Base-by-base conservation (phyloP, 768 basidiomycete species). In the Paxillus involutus region DNA sequence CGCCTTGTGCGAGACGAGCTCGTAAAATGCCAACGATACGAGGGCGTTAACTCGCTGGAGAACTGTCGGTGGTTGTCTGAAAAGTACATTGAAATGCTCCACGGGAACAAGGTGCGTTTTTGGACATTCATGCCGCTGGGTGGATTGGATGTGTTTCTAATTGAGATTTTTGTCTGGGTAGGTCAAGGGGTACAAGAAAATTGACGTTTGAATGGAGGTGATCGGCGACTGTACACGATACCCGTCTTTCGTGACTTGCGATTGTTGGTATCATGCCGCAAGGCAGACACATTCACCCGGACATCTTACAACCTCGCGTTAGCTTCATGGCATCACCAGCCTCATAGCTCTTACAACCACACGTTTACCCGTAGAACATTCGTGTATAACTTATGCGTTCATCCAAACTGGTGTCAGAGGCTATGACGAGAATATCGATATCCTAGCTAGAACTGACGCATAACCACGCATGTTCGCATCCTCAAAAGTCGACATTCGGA, bases 11-110 rank as follows among this genome's bases (percentile, higher is more conserved):
- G 85, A 56, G 88, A 91, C 53, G 91, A 95, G 70, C 82, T 98
- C 51, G 79, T 83, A 53, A 94, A 91, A 72, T 98, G 95, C 75
- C 91, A 94, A 65, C 80, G 82, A 62, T 79, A 81, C 7, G 95
- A 98, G 75, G 94, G 95, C 32, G 90, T 94, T 37, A 97, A 98
- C 73, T 85, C 91, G 64, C 84, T 91, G 56, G 89, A 94, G 72
- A 89, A 85, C 63, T 98, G 95, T 75, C 85, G 82, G 67, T 88
- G 92, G 77, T 72, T 95, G 44, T 82, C 90, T 44, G 87, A 94
- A 56, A 86, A 86, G 68, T 97, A 97, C 65, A 68, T 85, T 30
- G 74, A 74, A 29, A 90, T 95, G 86, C 73, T 98, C 49, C 74
- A 76, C 70, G 85, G 89, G 46, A 89, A 88, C 68, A 86, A 80